A percentile compares a stretch with the other conserved stretches of the same genome.
phyloP scores from a whole-genome alignment of 2,329 filamentous ascomycete species.

The Chalara sp. region DNA sequence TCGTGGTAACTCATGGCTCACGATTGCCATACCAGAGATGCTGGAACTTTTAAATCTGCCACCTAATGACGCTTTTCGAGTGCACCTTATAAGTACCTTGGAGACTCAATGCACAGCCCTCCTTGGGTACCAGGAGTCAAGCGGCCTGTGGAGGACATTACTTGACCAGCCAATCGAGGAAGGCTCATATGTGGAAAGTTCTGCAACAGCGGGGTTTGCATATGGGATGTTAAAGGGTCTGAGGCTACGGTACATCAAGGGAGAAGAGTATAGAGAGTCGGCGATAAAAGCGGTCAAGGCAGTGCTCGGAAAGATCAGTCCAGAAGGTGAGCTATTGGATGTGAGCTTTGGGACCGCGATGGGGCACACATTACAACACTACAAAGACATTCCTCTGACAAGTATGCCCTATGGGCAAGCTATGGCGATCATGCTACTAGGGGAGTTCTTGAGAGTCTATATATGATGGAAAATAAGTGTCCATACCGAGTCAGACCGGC shows the following conservation, averaged over 20 bases:
- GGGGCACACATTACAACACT: slow-evolving; percentile 67
- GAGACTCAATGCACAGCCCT: slow-evolving; percentile 60
- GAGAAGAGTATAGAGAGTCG: slow-evolving; percentile 50
- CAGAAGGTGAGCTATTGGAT: slow-evolving; percentile 62
- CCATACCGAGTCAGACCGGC: too few relatives aligned
- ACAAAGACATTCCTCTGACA: slow-evolving; percentile 54
- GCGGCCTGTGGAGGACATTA: slow-evolving; percentile 69
- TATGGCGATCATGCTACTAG: neutral
- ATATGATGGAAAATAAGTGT: slow-evolving; percentile 25
- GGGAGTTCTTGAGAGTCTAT: neutral
- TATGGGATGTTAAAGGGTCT: slow-evolving; percentile 72
- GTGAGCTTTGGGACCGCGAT: slow-evolving; percentile 76
- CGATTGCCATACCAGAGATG: slow-evolving; percentile 78
- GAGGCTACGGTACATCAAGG: slow-evolving; percentile 58
- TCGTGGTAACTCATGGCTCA: slow-evolving; percentile 65
- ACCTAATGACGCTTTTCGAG: slow-evolving; percentile 48
- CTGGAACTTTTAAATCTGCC: slow-evolving; percentile 63
- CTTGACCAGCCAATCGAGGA: slow-evolving; percentile 59
- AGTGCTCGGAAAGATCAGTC: slow-evolving; percentile 58
- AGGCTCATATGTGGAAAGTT: slow-evolving; percentile 70
- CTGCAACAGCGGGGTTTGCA: slow-evolving; percentile 73
- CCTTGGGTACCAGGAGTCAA: slow-evolving; percentile 47
- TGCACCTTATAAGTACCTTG: slow-evolving; percentile 54
- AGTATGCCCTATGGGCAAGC: neutral
- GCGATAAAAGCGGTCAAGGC: slow-evolving; percentile 61